These are phyloP conservation scores for Rhodamnia argentea DNA, from an alignment of 345 rosid species.

Conservation along the genomic window DNA sequence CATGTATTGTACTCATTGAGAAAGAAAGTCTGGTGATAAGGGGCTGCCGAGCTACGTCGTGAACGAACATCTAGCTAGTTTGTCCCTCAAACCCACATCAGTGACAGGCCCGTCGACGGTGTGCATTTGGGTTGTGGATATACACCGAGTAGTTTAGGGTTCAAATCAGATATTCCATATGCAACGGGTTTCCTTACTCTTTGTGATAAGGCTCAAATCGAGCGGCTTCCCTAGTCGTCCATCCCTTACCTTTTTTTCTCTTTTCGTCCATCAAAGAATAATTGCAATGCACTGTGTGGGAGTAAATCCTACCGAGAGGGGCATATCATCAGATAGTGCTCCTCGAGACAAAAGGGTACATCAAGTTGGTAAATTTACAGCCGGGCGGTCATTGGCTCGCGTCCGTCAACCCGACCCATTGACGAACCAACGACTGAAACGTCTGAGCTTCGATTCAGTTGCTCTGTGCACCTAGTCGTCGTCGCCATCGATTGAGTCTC, in stretches of 20 bases:
- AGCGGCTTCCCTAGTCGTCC: not conserved
- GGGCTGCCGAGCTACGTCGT: too few species aligned
- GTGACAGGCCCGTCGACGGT: not conserved
- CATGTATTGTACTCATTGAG: too few species aligned
- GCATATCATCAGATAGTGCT: not conserved
- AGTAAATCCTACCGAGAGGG: not conserved
- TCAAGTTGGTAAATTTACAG: conserved; percentile 3
- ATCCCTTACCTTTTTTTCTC: not conserved
- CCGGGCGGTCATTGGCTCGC: not conserved
- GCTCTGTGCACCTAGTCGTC: conserved; percentile 22
- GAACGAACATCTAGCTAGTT: not conserved
- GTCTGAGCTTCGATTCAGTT: conserved; percentile 12
- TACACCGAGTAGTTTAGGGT: not conserved
- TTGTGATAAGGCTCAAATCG: not conserved
- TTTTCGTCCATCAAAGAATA: not conserved
- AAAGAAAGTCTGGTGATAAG: too few species aligned
- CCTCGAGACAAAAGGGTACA: not conserved
- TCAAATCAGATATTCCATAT: not conserved
- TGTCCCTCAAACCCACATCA: not conserved
- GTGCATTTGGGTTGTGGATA: not conserved
- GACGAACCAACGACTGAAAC: conserved; percentile 40
- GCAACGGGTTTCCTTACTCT: not conserved
- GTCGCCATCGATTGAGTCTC: conserved; percentile 9
- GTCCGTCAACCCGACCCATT: conserved; percentile 3
- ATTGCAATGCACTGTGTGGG: not conserved